Evolutionary conservation across 1,139 yeast genomes (phyloP).

Genomic region (Zygotorulaspora mrakii): DNA sequence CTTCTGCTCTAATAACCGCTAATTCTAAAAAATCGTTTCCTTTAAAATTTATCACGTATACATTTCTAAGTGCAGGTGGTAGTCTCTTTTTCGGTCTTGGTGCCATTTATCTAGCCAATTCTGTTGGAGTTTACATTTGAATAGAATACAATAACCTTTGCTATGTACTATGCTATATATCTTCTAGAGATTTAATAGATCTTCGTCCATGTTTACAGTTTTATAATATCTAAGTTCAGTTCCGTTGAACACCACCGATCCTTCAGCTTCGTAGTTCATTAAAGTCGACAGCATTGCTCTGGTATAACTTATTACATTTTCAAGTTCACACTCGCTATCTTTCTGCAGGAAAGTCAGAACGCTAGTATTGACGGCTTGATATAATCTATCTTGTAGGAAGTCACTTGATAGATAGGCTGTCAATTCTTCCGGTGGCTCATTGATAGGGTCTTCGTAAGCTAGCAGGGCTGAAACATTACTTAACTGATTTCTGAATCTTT

Average conservation of each 20-base stretch:
- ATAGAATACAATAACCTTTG: not conserved
- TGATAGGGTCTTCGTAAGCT: conserved; percentile 49
- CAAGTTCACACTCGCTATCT: conserved; percentile 31
- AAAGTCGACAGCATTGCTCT: conserved; percentile 33
- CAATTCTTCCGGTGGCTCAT: conserved; percentile 32
- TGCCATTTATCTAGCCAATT: conserved; percentile 30
- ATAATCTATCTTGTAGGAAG: conserved; percentile 32
- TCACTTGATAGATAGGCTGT: conserved; percentile 27
- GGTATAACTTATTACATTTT: conserved; percentile 31
- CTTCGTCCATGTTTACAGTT: conserved; percentile 33
- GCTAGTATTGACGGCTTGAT: conserved; percentile 30
- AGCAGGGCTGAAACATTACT: conserved; percentile 47
- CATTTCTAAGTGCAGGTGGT: conserved; percentile 24
- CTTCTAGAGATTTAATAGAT: conserved; percentile 26
- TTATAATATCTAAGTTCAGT: conserved; percentile 30
- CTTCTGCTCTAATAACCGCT: conserved; percentile 22
- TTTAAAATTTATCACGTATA: conserved; percentile 20
- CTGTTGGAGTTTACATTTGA: conserved; percentile 35
- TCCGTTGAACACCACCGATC: conserved; percentile 13
- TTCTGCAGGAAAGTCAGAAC: conserved; percentile 28
- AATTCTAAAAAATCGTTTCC: conserved; percentile 19
- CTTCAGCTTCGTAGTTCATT: conserved; percentile 22
- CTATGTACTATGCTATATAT: not conserved
- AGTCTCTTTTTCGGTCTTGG: conserved; percentile 31
- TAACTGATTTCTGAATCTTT: conserved; percentile 37